Evolutionary conservation across 495 filamentous ascomycete species (phyloP), one percentile per base, ranked within the genome.

Genomic region (Trichoderma virens): DNA sequence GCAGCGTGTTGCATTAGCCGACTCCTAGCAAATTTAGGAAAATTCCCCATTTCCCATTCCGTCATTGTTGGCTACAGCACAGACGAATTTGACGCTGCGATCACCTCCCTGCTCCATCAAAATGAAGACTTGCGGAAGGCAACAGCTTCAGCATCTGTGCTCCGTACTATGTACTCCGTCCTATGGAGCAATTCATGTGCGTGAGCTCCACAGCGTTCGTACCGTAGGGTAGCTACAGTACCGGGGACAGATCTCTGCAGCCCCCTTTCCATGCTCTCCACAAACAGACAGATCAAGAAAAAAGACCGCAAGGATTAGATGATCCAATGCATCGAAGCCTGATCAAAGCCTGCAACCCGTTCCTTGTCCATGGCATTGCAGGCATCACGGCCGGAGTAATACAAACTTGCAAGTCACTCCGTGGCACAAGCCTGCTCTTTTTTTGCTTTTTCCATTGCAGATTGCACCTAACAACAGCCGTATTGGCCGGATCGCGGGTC

Each of bases 231-330:
- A n/a, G n/a, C n/a, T n/a, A n/a, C n/a, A n/a, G n/a, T n/a, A n/a
- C n/a, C n/a, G n/a, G 18, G n/a, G 43, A 47, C 43, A 47, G 43
- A 47, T 47, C 43, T 47, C 43, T 47, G 43, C 43, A 47, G 43
- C 18, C 43, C 43, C 43, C 43, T 47, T 47, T 47, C 43, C 43
- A 23, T 18, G 16, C 43, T 6, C 43, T 47, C 43, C 2, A 47
- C n/a, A 47, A 8, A 23, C n/a, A n/a, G 43, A 47, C 43, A 20
- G 43, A 18, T 47, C n/a, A 8, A 47, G 7, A n/a, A 23, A 47
- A n/a, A 23, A 25, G n/a, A 18, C 41, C 41, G n/a, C 0, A 2
- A 47, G 43, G 43, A 47, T 47, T 47, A 47, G 16, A 47, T 47
- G 43, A 47, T 47, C n/a, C 16, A 47, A 18, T n/a, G 43, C 43